Percentiles rank a stretch among this genome's conserved stretches.
Conservation (phyloP, 768 basidiomycete genomes). For the Cystoderma amianthinum region DNA sequence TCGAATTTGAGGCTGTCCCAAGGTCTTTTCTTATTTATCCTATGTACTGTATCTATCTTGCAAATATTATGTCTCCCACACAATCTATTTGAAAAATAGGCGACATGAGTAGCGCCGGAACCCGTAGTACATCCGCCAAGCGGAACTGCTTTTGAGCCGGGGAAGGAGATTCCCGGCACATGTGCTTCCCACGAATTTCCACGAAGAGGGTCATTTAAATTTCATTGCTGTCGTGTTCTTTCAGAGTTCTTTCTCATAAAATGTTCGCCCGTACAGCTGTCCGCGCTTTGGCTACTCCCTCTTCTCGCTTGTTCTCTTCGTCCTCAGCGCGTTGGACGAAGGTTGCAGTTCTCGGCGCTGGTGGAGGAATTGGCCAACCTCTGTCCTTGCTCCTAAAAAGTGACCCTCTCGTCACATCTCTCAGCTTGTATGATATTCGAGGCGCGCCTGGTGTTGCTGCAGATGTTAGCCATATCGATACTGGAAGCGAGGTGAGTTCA, state of each 20-base stretch:
- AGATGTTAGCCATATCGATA: conserved; percentile 93
- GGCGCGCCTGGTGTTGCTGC: conserved; percentile 96
- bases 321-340: conserved; percentile 68
- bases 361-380: conserved; percentile 98
- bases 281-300: conserved; percentile 46
- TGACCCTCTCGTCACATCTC: conserved; percentile 81
- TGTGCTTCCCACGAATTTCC: background rate
- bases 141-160: too few relatives aligned
- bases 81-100: too few relatives aligned
- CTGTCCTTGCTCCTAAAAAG: conserved; percentile 89
- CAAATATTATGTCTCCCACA: too few relatives aligned
- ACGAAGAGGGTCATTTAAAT: too few relatives aligned
- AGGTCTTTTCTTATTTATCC: too few relatives aligned
- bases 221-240: background rate
- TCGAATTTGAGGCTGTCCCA: too few relatives aligned
- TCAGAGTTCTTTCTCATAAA: conserved; percentile 10
- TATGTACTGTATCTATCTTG: too few relatives aligned
- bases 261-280: conserved; percentile 67
- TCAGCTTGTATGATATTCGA: conserved; percentile 92
- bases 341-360: conserved; percentile 96
- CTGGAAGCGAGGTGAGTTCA: conserved; percentile 61
- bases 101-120: too few relatives aligned
- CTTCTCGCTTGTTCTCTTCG: conserved; percentile 70
- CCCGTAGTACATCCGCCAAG: too few relatives aligned
- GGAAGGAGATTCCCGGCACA: background rate